Conservation (phyloP, 1,284 basidiomycete species). For the Ganoderma resinaceum region DNA sequence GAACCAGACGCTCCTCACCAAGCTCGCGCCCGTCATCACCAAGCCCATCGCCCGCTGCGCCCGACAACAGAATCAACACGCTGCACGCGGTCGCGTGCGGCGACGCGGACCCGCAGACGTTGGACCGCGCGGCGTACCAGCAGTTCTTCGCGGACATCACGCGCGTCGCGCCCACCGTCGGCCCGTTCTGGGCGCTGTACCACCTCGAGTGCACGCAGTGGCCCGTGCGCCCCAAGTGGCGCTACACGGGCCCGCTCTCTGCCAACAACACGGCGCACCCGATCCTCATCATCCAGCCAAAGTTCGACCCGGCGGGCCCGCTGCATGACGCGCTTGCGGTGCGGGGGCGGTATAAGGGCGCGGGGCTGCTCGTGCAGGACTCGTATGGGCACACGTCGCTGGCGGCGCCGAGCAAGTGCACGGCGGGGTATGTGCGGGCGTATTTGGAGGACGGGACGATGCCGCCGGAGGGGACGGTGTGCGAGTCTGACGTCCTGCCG, state of each 20-base stretch:
- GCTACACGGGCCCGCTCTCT: slow-evolving; percentile 28
- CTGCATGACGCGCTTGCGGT: slow-evolving; percentile 26
- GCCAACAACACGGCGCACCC: slow-evolving; percentile 37
- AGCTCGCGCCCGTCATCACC: slow-evolving; percentile 32
- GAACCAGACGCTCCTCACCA: slow-evolving; percentile 42
- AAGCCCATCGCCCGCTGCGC: slow-evolving; percentile 38
- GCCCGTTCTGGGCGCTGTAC: slow-evolving; percentile 24
- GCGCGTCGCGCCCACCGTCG: slow-evolving; percentile 40
- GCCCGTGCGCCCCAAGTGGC: slow-evolving; percentile 27
- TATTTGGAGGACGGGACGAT: slow-evolving; percentile 51
- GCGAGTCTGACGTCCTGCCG: slow-evolving; percentile 34
- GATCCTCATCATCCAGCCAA: slow-evolving; percentile 26
- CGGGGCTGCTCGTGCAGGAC: slow-evolving; percentile 30
- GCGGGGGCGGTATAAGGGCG: slow-evolving; percentile 24
- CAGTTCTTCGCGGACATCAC: slow-evolving; percentile 40
- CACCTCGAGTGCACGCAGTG: slow-evolving; percentile 26
- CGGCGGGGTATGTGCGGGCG: slow-evolving; percentile 44
- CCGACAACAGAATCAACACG: slow-evolving; percentile 37
- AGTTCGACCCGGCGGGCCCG: slow-evolving; percentile 31
- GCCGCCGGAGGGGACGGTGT: slow-evolving; percentile 49
- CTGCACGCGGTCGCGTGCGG: slow-evolving; percentile 45
- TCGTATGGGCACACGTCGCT: slow-evolving; percentile 49
- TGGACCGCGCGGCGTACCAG: slow-evolving; percentile 9
- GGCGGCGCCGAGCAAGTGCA: slow-evolving; percentile 50
- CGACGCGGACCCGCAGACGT: slow-evolving; percentile 45